Evolutionary conservation across 345 rosid species (phyloP).

Genomic region (thale cress (Arabidopsis thaliana)): TAIR10.1 NC_003074.8:22146501-22147000

Average conservation of each 20-base stretch:
- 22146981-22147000: not conserved
- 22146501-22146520: conserved; percentile 54
- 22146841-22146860: conserved; percentile 56
- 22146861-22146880: conserved; percentile 59
- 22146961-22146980: conserved; percentile 40
- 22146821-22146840: conserved; percentile 45
- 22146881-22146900: conserved; percentile 67
- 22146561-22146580: conserved; percentile 68
- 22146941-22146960: conserved; percentile 22
- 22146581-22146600: conserved; percentile 76
- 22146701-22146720: conserved; percentile 54
- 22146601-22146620: conserved; percentile 93
- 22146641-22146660: conserved; percentile 76
- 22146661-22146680: conserved; percentile 47
- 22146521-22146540: conserved; percentile 72
- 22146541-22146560: conserved; percentile 85
- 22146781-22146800: conserved; percentile 55
- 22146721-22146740: conserved; percentile 64
- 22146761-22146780: conserved; percentile 47
- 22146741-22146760: conserved; percentile 56
- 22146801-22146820: conserved; percentile 53
- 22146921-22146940: conserved; percentile 33
- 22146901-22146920: conserved; percentile 25
- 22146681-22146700: conserved; percentile 53
- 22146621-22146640: conserved; percentile 64